Evolutionary conservation across 495 filamentous ascomycete species (phyloP).

Genomic region (Clavariopsis aquatica): DNA sequence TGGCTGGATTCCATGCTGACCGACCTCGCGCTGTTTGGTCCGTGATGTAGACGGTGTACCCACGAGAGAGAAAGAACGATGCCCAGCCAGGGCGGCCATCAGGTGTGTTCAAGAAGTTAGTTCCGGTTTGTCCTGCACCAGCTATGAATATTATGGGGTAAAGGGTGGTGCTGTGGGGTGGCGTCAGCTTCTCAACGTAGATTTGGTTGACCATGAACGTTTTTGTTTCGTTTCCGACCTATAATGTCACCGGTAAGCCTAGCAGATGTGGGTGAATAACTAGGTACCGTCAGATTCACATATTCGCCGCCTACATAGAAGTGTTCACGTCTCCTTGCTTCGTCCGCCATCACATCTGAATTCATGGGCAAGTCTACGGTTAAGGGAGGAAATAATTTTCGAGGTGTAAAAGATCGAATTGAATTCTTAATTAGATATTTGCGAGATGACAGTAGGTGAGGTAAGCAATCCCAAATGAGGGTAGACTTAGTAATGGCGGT

Average conservation of each 20-base stretch:
- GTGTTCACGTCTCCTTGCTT: conserved; percentile 16
- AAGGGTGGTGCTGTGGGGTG: neutral
- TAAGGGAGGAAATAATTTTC: no score
- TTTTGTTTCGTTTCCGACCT: conserved; percentile 1
- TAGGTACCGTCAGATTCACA: conserved; percentile 16
- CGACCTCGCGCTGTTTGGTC: conserved; percentile 52
- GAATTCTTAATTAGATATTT: no score
- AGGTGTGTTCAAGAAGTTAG: conserved; percentile 51
- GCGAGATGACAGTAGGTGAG: no score
- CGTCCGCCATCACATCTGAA: no score
- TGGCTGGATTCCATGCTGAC: conserved; percentile 43
- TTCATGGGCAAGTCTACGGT: no score
- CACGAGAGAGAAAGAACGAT: conserved; percentile 50
- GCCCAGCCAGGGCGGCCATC: conserved; percentile 54
- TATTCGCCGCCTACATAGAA: conserved; percentile 39
- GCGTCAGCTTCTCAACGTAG: conserved; percentile 38
- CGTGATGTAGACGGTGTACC: conserved; percentile 51
- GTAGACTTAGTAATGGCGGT: no score
- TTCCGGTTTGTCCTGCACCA: conserved; percentile 33
- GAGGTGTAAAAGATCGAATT: no score
- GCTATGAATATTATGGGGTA: conserved; percentile 35
- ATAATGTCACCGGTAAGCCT: neutral
- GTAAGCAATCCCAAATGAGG: no score
- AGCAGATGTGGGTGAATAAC: neutral
- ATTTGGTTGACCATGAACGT: conserved; percentile 34